Base-by-base conservation (phyloP, 2,329 filamentous ascomycete genomes). In the Fusarium neocosmosporiellum region DNA sequence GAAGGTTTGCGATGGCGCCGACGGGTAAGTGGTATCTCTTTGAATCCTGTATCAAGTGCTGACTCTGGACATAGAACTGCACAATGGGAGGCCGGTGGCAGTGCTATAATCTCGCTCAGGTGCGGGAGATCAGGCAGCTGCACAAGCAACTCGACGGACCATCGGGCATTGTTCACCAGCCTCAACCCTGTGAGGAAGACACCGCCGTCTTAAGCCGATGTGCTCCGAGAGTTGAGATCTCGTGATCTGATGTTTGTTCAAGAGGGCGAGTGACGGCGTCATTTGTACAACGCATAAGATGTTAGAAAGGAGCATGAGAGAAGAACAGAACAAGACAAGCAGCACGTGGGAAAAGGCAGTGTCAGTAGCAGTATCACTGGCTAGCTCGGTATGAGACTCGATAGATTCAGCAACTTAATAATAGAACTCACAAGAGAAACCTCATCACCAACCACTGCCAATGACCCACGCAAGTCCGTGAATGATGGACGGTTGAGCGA, bases 1-100 rank as follows among this genome's bases (percentile, higher is more conserved):
- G 79, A 79, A 80, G 31, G 80, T 83, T 16, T 88, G 86, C 74
- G 80, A 83, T 1, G 74, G 73, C 14, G 27, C 71, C 2, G 71
- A 80, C 7, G 83, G 81, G 84, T 85, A 78, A 74, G 82, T 77
- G 5, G 11, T 46, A 18, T 7, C 10, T 27, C 22, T 53, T n/a
- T 16, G 6, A 20, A 20, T 18, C 24, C 7, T 39, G 33, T 7
- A 27, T 7, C 22, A 18, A 31, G 43, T 58, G 43, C 67, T 74
- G 20, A 71, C 50, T 7, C 9, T 55, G n/a, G 4, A 29, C 22
- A 43, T 59, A 81, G 80, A 58, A 65, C 59, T 22, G 67, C 74
- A 11, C 65, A 78, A 43, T 83, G 77, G 39, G 80, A 81, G 46
- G 81, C 75, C 46, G 66, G 77, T n/a, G 81, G 81, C 24, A 78